A percentile compares a stretch with the other conserved stretches of the same genome.
Evolutionary conservation across 495 filamentous ascomycete species (phyloP).

Genomic region (Xylaria telfairii): DNA sequence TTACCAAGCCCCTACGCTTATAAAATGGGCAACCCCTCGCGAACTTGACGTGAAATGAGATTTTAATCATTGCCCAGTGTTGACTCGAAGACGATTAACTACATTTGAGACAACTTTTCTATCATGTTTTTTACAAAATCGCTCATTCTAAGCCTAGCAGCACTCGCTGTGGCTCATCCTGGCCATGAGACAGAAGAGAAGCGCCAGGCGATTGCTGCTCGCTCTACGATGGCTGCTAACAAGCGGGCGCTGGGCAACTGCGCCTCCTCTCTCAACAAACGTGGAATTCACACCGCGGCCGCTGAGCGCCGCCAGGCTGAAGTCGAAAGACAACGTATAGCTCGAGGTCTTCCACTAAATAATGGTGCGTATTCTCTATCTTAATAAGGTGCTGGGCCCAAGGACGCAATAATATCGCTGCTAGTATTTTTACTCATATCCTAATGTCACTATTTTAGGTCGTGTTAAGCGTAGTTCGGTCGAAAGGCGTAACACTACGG

Average conservation of each 20-base stretch:
- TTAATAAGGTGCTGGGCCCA: background rate
- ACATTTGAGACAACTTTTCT: background rate
- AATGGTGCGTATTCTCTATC: background rate
- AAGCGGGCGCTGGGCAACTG: conserved; percentile 25
- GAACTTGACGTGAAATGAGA: background rate
- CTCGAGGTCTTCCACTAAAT: background rate
- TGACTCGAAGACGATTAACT: background rate
- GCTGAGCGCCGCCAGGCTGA: conserved; percentile 15
- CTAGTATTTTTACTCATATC: background rate
- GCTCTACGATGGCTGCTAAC: conserved; percentile 16
- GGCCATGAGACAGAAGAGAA: conserved; percentile 25
- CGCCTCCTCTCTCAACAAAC: background rate
- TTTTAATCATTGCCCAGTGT: background rate
- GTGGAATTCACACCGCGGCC: conserved; percentile 18
- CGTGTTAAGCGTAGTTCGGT: background rate
- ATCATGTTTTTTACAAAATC: conserved; percentile 2
- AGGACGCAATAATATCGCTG: too few relatives aligned
- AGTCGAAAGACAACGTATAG: conserved; percentile 4
- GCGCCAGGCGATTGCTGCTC: background rate
- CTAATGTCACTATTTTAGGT: conserved; percentile 2
- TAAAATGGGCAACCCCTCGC: background rate
- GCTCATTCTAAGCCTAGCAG: conserved; percentile 22
- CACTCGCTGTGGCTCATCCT: conserved; percentile 20
- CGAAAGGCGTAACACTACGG: background rate
- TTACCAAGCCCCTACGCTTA: background rate